These are phyloP conservation scores for Candolleomyces efflorescens DNA, from an alignment of 768 basidiomycete species.

Conservation along the genomic window DNA sequence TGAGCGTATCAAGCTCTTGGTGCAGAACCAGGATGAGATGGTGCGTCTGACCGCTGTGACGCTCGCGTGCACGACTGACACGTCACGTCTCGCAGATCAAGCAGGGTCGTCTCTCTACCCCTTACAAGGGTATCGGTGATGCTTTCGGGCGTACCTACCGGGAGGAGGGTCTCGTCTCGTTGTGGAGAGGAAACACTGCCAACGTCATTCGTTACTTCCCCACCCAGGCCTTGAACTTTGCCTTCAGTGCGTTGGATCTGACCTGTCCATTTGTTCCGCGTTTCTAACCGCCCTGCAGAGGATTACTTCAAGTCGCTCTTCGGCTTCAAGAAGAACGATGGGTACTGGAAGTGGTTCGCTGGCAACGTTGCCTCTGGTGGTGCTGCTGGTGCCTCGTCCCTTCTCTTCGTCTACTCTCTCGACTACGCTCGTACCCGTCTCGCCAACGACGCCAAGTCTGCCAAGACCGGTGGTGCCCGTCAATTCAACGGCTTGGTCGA, in stretches of 20 bases:
- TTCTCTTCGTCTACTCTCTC: constrained; percentile 99
- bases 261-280: not conserved
- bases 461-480: constrained; percentile 85
- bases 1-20: constrained; percentile 98
- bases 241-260: constrained; percentile 77
- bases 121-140: constrained; percentile 95
- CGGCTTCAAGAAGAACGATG: constrained; percentile 96
- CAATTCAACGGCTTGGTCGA: constrained; percentile 99
- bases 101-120: constrained; percentile 93
- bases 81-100: constrained; percentile 70
- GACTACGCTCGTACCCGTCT: constrained; percentile 99
- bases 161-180: constrained; percentile 91
- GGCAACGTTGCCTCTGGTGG: constrained; percentile 99
- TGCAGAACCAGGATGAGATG: constrained; percentile 99
- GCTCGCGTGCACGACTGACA: constrained; percentile 24
- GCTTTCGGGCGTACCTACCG: constrained; percentile 89
- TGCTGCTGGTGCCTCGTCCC: constrained; percentile 97
- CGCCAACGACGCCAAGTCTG: constrained; percentile 95
- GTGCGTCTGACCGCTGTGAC: constrained; percentile 29
- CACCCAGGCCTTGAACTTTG: constrained; percentile 99
- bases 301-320: constrained; percentile 99
- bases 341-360: constrained; percentile 98
- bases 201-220: constrained; percentile 99
- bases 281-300: constrained; percentile 46
- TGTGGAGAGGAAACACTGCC: constrained; percentile 99